Evolutionary conservation across 768 basidiomycete species (phyloP).

Genomic region (Gautieria morchelliformis): DNA sequence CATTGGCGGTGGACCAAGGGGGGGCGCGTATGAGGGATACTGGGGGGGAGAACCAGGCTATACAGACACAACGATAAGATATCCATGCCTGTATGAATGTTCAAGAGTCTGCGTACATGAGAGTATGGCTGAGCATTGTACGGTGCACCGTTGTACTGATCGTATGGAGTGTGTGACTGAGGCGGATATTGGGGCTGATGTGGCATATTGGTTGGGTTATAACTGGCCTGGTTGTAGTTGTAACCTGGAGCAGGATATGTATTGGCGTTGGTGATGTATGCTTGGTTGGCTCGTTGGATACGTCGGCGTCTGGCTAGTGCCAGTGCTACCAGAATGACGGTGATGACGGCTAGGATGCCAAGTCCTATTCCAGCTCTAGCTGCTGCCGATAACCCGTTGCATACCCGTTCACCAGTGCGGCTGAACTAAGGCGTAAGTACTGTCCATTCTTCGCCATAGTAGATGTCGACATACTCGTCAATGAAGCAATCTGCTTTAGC

Average conservation of each 20-base stretch:
- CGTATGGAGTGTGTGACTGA: neutral
- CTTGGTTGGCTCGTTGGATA: neutral
- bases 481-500: neutral
- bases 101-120: neutral
- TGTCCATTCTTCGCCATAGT: neutral
- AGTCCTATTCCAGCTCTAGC: conserved; percentile 3
- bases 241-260: neutral
- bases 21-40: neutral
- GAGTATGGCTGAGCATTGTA: neutral
- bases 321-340: neutral
- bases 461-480: neutral
- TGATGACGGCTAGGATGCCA: neutral
- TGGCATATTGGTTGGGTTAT: neutral
- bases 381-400: neutral
- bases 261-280: conserved; percentile 2
- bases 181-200: neutral
- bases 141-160: neutral
- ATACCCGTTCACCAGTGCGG: neutral
- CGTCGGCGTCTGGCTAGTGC: neutral
- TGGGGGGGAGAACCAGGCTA: neutral
- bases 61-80: neutral
- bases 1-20: neutral
- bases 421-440: neutral
- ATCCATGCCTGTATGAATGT: neutral
- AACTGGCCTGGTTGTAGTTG: neutral